phyloP scores from a whole-genome alignment of 192 early-diverging fungal genomes.

The Mortierella claussenii region DNA sequence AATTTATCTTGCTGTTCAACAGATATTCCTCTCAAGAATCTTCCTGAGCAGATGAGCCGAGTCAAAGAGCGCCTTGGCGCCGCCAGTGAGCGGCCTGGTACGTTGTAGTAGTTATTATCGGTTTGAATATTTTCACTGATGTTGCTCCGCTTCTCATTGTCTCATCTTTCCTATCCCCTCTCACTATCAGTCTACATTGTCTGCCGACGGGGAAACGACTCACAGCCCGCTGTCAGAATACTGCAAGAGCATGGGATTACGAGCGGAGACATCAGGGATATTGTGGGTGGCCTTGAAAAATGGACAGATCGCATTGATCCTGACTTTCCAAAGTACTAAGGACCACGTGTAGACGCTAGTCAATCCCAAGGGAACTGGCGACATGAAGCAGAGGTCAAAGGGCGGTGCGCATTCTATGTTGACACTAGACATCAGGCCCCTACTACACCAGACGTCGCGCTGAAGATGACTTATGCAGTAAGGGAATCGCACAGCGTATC shows the following conservation, averaged over 20 bases:
- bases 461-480: too few relatives aligned
- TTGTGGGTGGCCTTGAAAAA: constrained; percentile 81
- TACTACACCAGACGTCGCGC: too few relatives aligned
- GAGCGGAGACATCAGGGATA: constrained; percentile 70
- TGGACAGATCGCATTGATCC: constrained; percentile 84
- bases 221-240: constrained; percentile 84
- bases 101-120: background rate
- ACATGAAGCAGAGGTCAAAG: too few relatives aligned
- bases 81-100: constrained; percentile 11
- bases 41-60: constrained; percentile 56
- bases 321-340: constrained; percentile 86
- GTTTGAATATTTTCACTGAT: background rate
- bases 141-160: too few relatives aligned
- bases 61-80: constrained; percentile 38
- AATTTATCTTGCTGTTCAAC: background rate
- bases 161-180: too few relatives aligned
- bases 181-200: constrained; percentile 88
- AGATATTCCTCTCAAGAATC: constrained; percentile 69
- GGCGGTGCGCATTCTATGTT: too few relatives aligned
- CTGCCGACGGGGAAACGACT: constrained; percentile 92
- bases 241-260: constrained; percentile 74
- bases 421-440: too few relatives aligned
- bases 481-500: too few relatives aligned
- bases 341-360: too few relatives aligned
- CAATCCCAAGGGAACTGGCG: too few relatives aligned